Evolutionary conservation across 208 protist species (phyloP), one percentile per base, ranked within the genome.

Genomic region (Kentomonas sorsogonicus): DNA sequence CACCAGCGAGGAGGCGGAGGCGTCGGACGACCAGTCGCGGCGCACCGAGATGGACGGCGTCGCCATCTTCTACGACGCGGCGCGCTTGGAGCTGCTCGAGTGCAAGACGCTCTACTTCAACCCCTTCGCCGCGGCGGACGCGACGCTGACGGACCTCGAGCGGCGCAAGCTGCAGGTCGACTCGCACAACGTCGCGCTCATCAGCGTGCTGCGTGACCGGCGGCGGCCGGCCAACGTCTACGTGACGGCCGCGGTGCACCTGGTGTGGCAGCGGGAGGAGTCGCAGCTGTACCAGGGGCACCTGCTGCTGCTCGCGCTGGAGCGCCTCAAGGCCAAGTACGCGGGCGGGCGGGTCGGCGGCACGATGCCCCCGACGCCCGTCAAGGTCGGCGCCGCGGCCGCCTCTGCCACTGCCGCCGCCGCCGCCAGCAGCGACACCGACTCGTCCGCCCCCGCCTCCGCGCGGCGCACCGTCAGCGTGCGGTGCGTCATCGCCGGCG

Each of bases 271-370:
- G 46, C 79, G 80, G 48, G 60, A 72, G 11, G 78, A 90, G 63
- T 70, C 74, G n/a, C 88, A 94, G 66, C 70, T 92, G 30, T 94
- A 82, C 82, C 88, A 94, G 66, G 60, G 68, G 40, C 69, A 86
- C 38, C 67, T 79, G n/a, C 54, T 94, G 33, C 40, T 91, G 20
- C 23, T 48, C 0, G 59, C 63, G 1, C 44, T 94, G 46, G 80
- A 91, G 60, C 26, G 63, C 13, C 48, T 94, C 3, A 85, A 84
- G 40, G 22, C 18, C 26, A 87, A 84, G 58, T 91, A 94, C 63
- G 56, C 45, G 31, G 59, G 66, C 30, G 36, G 10, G 25, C 48
- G 55, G 4, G 51, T 38, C 26, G 71, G 33, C 29, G 36, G 11
- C 10, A 39, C 9, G 31, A 1, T 16, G 27, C 20, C 57, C 7